These are phyloP conservation scores for Neohortaea acidophila DNA, from an alignment of 495 filamentous ascomycete species.

Conservation along the genomic window DNA sequence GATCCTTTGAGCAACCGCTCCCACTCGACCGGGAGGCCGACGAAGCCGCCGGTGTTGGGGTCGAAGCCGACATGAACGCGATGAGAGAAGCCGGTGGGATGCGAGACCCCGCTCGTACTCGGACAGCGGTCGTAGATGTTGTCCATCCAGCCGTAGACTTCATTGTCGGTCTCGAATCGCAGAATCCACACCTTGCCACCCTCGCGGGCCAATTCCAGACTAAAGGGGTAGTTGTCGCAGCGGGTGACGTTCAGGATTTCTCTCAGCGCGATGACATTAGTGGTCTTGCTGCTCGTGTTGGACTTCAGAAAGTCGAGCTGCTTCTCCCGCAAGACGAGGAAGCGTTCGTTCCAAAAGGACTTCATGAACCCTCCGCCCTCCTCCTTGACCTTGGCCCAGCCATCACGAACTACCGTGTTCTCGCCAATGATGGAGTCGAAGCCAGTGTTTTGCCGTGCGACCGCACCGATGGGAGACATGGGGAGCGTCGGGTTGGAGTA, in stretches of 20 bases:
- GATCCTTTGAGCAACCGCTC: conserved; percentile 87
- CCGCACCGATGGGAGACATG: conserved; percentile 50
- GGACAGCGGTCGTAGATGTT: conserved; percentile 91
- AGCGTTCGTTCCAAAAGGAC: conserved; percentile 83
- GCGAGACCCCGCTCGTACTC: conserved; percentile 94
- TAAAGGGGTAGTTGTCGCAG: conserved; percentile 71
- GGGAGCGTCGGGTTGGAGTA: conserved; percentile 47
- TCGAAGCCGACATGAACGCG: conserved; percentile 96
- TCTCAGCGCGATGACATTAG: conserved; percentile 61
- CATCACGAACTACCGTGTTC: conserved; percentile 65
- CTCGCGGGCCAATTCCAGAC: conserved; percentile 86
- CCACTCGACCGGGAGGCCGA: conserved; percentile 89
- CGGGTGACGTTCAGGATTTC: conserved; percentile 74
- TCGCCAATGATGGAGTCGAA: conserved; percentile 36
- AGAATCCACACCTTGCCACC: conserved; percentile 69
- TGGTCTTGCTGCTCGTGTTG: conserved; percentile 60
- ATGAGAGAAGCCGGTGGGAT: conserved; percentile 93
- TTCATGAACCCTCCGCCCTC: conserved; percentile 54
- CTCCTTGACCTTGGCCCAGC: conserved; percentile 73
- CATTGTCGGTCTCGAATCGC: conserved; percentile 83
- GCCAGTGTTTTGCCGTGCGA: conserved; percentile 20
- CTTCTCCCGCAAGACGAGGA: conserved; percentile 73
- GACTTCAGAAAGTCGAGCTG: conserved; percentile 83
- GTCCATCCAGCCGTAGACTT: conserved; percentile 97
- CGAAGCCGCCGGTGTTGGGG: conserved; percentile 79